Conservation (phyloP, 495 filamentous ascomycete species). For the Hypomontagnella monticulosa region DNA sequence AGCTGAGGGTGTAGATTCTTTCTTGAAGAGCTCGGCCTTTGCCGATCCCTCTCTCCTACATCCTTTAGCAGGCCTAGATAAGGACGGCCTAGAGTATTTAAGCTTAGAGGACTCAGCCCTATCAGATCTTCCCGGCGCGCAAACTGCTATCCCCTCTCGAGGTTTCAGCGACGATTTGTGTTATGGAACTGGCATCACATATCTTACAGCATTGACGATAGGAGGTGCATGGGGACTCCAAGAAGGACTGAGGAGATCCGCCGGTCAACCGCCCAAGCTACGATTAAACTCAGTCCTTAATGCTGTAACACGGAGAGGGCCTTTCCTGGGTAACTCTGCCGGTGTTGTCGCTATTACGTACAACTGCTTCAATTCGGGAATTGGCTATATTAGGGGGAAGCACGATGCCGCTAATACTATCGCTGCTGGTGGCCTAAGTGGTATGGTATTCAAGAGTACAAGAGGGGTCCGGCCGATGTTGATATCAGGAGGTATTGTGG, state of each 20-base stretch:
- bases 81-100: conserved; percentile 91
- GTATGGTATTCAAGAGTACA: conserved; percentile 96
- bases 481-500: conserved; percentile 90
- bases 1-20: conserved; percentile 81
- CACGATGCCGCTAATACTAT: conserved; percentile 92
- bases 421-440: conserved; percentile 82
- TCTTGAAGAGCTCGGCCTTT: conserved; percentile 73
- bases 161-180: conserved; percentile 98
- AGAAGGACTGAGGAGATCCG: conserved; percentile 81
- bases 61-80: conserved; percentile 92
- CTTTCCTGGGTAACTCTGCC: conserved; percentile 96
- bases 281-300: conserved; percentile 93
- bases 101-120: conserved; percentile 91
- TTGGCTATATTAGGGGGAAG: conserved; percentile 86
- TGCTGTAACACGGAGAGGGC: conserved; percentile 87
- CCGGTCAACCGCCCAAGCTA: conserved; percentile 83
- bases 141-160: conserved; percentile 88
- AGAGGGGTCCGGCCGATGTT: conserved; percentile 88
- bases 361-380: conserved; percentile 90
- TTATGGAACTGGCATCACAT: conserved; percentile 95
- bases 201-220: conserved; percentile 83
- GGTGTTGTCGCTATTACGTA: conserved; percentile 95
- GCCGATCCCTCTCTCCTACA: conserved; percentile 88
- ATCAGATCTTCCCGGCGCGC: conserved; percentile 84
- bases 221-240: conserved; percentile 92